phyloP scores from a whole-genome alignment of 176 grass and related monocot species.

The Aegilops umbellulata region DNA sequence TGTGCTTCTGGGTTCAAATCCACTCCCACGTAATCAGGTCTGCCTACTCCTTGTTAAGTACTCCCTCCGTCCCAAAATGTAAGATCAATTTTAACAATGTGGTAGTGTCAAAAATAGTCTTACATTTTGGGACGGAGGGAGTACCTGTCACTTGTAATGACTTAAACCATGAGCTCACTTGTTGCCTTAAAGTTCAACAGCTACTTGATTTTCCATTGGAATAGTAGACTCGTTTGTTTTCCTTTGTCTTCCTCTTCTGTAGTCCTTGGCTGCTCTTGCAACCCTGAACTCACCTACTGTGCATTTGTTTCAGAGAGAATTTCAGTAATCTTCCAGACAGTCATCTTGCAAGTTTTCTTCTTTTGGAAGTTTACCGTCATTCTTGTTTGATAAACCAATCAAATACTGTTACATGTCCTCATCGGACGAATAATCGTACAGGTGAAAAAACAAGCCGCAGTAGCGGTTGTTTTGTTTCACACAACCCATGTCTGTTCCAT shows the following conservation, averaged over 20 bases:
- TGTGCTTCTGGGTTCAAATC: constrained; percentile 93
- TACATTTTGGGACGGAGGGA: too few relatives aligned
- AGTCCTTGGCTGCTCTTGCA: background rate
- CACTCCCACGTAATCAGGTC: constrained; percentile 81
- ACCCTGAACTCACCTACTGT: background rate
- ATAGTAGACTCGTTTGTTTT: too few relatives aligned
- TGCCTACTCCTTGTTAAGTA: too few relatives aligned
- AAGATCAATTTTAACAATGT: too few relatives aligned
- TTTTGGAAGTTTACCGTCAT: background rate
- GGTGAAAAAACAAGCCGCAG: background rate
- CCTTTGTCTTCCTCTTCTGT: too few relatives aligned
- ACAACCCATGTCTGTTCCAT: too few relatives aligned
- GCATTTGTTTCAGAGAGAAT: constrained; percentile 46
- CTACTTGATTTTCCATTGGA: too few relatives aligned
- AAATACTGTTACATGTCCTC: background rate
- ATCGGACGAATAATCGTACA: background rate
- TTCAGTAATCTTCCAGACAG: background rate
- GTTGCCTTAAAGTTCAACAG: too few relatives aligned
- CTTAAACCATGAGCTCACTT: too few relatives aligned
- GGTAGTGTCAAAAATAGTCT: too few relatives aligned
- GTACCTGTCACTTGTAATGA: too few relatives aligned
- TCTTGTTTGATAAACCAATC: background rate
- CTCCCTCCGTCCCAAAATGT: too few relatives aligned
- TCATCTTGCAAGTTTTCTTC: background rate
- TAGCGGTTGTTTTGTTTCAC: background rate